A percentile compares a stretch with the other conserved stretches of the same genome.
Conservation (phyloP, 176 grass and related monocot genomes). For the Hordeum vulgare region MorexV3_pseudomolecules_assembly NC_058522.1:532902649-532903148, state of each 20-base stretch:
- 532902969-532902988: neutral
- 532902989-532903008: too few species aligned
- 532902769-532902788: neutral
- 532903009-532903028: too few species aligned
- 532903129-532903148: constrained; percentile 38
- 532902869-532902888: neutral
- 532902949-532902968: neutral
- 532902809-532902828: neutral
- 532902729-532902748: neutral
- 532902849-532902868: too few species aligned
- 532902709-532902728: neutral
- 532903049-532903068: neutral
- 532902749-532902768: neutral
- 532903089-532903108: neutral
- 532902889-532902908: neutral
- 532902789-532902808: neutral
- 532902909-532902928: neutral
- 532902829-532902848: too few species aligned
- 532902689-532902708: neutral
- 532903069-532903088: neutral
- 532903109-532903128: neutral
- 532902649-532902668: neutral
- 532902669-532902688: neutral
- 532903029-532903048: neutral
- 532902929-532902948: neutral